Evolutionary conservation across 176 grass and related monocot species (phyloP).

Genomic region (Bolboschoenus planiculmis): DNA sequence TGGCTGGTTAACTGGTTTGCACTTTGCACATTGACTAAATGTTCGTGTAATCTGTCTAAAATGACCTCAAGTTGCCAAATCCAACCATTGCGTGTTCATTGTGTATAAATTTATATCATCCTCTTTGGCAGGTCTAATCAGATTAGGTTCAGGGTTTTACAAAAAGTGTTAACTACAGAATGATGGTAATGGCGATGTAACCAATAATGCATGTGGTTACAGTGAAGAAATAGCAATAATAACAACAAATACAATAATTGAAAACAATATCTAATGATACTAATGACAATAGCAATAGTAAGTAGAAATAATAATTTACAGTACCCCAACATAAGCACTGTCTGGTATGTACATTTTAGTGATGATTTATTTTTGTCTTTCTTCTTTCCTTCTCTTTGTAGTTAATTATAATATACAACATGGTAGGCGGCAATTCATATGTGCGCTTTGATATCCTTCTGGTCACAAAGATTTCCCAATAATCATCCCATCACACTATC

Average conservation of each 20-base stretch:
- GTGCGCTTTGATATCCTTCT: neutral
- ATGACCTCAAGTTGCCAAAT: neutral
- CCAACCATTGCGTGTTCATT: neutral
- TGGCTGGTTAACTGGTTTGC: too few relatives aligned
- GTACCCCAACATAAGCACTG: neutral
- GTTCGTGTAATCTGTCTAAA: neutral
- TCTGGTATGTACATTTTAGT: neutral
- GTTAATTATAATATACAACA: too few relatives aligned
- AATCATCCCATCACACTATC: neutral
- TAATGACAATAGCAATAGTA: neutral
- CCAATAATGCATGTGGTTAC: neutral
- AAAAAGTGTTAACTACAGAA: neutral
- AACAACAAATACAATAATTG: neutral
- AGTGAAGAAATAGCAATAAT: neutral
- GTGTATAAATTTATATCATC: neutral
- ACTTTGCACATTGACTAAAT: neutral
- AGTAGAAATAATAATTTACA: neutral
- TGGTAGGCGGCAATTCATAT: too few relatives aligned
- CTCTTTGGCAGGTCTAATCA: neutral
- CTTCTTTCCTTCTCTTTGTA: neutral
- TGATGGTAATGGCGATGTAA: neutral
- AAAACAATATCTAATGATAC: neutral
- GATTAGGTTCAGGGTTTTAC: neutral
- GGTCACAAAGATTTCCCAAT: neutral
- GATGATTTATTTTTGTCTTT: neutral